phyloP scores from a whole-genome alignment of 371 early-diverging fungal genomes.

The Rhizopus sp. region DNA sequence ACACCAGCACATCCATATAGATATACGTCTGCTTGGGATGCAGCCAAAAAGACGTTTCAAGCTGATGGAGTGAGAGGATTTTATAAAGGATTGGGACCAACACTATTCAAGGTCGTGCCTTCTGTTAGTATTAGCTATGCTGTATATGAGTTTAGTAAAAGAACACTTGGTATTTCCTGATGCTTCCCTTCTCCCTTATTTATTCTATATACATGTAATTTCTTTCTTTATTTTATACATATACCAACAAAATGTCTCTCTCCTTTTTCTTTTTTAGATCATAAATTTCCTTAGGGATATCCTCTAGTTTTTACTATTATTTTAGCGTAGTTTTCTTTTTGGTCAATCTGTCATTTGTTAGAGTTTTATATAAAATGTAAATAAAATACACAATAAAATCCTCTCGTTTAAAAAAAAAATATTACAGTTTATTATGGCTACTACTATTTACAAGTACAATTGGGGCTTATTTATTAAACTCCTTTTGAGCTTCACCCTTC shows the following conservation, averaged over 20 bases:
- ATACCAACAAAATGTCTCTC: neutral
- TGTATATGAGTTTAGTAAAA: slow-evolving; percentile 65
- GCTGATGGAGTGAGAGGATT: slow-evolving; percentile 81
- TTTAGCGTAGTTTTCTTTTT: too few relatives aligned
- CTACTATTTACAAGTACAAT: slow-evolving; percentile 2
- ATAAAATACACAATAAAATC: too few relatives aligned
- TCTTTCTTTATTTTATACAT: neutral
- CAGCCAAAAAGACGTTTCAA: slow-evolving; percentile 65
- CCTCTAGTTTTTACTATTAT: too few relatives aligned
- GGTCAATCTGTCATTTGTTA: too few relatives aligned
- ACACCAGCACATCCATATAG: slow-evolving; percentile 75
- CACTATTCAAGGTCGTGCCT: slow-evolving; percentile 73
- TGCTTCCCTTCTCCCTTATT: neutral
- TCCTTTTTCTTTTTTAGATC: too few relatives aligned
- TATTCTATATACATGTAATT: neutral
- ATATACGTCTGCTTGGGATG: slow-evolving; percentile 73
- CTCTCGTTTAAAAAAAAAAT: too few relatives aligned
- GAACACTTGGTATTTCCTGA: slow-evolving; percentile 51
- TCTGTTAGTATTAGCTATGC: slow-evolving; percentile 69
- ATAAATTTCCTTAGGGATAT: too few relatives aligned
- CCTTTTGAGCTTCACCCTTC: slow-evolving; percentile 34
- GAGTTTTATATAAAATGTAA: too few relatives aligned
- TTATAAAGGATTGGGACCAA: slow-evolving; percentile 87
- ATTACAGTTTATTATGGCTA: too few relatives aligned
- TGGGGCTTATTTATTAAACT: slow-evolving; percentile 19